Percentiles rank a stretch among this genome's conserved stretches.
These are phyloP conservation scores for Centaurea solstitialis DNA, from an alignment of 129 eudicot genomes.

Conservation along the genomic window DNA sequence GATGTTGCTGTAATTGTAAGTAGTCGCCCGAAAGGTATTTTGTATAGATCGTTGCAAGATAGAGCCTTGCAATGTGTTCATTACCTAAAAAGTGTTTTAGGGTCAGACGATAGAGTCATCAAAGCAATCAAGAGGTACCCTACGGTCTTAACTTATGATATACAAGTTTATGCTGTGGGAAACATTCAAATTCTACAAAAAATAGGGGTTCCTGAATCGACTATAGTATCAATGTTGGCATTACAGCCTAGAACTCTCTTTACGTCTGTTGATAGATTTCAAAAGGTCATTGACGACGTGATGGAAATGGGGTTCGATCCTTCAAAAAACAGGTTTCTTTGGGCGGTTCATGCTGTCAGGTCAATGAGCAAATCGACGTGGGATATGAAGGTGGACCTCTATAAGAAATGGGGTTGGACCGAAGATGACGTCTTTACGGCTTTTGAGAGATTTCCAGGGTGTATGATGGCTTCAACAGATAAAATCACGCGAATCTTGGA, in stretches of 20 bases:
- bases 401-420: slow-evolving; percentile 50
- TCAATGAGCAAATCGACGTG: slow-evolving; percentile 44
- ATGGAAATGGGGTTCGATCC: slow-evolving; percentile 47
- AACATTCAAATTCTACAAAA: slow-evolving; percentile 38
- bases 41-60: slow-evolving; percentile 19
- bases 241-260: slow-evolving; percentile 26
- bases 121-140: slow-evolving; percentile 29
- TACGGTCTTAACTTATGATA: slow-evolving; percentile 12
- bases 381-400: slow-evolving; percentile 45
- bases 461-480: slow-evolving; percentile 42
- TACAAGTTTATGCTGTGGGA: slow-evolving; percentile 26
- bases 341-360: slow-evolving; percentile 37
- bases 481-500: slow-evolving; percentile 40
- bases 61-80: slow-evolving; percentile 31
- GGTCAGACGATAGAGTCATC: slow-evolving; percentile 30
- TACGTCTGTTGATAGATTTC: slow-evolving; percentile 27
- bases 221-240: slow-evolving; percentile 21
- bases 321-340: slow-evolving; percentile 28
- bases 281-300: slow-evolving; percentile 26
- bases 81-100: slow-evolving; percentile 34
- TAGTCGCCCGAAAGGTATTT: slow-evolving; percentile 17
- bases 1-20: slow-evolving; percentile 26
- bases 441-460: slow-evolving; percentile 40
- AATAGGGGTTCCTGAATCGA: slow-evolving; percentile 38
- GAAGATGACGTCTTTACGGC: slow-evolving; percentile 41